phyloP scores from a whole-genome alignment of 1,139 yeast species.

The Hansenula anomala region DNA sequence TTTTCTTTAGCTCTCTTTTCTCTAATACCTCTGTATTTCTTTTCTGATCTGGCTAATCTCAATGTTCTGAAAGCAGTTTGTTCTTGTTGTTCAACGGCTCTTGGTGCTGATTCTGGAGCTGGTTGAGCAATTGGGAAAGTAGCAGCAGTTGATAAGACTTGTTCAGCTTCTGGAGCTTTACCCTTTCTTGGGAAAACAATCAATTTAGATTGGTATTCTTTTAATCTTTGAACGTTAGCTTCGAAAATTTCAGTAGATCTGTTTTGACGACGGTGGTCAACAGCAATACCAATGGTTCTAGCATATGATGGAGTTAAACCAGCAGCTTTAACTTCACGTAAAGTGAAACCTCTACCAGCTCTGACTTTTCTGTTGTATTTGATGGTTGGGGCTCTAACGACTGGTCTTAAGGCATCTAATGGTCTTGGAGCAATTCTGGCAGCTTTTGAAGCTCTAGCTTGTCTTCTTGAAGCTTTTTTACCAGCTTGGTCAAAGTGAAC shows the following conservation, averaged over 20 bases:
- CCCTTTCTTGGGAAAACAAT: conserved; percentile 93
- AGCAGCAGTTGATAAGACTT: conserved; percentile 68
- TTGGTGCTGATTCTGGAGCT: conserved; percentile 68
- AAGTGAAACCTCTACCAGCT: conserved; percentile 99
- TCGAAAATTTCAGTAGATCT: conserved; percentile 94
- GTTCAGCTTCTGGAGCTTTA: conserved; percentile 73
- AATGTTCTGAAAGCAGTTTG: conserved; percentile 94
- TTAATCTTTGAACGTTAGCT: conserved; percentile 91
- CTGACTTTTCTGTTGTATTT: conserved; percentile 99
- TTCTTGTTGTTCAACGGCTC: conserved; percentile 89
- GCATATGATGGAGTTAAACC: conserved; percentile 95
- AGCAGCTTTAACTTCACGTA: conserved; percentile 98
- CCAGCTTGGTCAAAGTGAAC: conserved; percentile 99
- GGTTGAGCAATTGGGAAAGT: conserved; percentile 91
- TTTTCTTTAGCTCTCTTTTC: conserved; percentile 93
- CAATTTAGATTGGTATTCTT: conserved; percentile 94
- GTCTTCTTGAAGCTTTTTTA: conserved; percentile 96
- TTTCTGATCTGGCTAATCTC: conserved; percentile 88
- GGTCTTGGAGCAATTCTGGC: conserved; percentile 98
- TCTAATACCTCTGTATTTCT: conserved; percentile 89
- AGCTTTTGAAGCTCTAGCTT: conserved; percentile 90
- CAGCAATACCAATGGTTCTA: conserved; percentile 97
- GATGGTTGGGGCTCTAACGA: conserved; percentile 97
- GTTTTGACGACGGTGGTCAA: conserved; percentile 99
- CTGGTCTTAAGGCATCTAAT: conserved; percentile 92